Evolutionary conservation across 495 filamentous ascomycete genomes (phyloP).

Genomic region (Podospora tetraspora): DNA sequence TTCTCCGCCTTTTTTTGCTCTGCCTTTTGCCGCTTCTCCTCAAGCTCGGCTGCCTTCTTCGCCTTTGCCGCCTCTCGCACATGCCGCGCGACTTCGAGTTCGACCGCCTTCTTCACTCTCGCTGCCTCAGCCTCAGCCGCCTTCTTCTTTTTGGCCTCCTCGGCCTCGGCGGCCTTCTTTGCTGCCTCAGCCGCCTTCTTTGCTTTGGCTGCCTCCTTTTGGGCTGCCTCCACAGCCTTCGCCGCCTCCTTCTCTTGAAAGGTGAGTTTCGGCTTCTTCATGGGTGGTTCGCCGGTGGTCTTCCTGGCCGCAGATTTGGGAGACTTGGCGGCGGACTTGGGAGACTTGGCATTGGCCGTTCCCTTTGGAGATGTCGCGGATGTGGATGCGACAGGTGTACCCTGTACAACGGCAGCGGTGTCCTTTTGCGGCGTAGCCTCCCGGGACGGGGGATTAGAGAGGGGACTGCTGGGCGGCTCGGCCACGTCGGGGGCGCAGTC

Average conservation of each 20-base stretch:
- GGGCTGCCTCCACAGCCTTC: slow-evolving; percentile 34
- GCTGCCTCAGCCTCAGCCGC: slow-evolving; percentile 42
- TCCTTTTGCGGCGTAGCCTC: slow-evolving; percentile 21
- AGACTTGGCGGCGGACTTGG: not conserved
- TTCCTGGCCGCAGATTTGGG: slow-evolving; percentile 1
- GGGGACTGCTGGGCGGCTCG: slow-evolving; percentile 33
- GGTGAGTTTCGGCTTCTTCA: slow-evolving; percentile 10
- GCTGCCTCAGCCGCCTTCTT: slow-evolving; percentile 44
- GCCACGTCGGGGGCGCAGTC: slow-evolving; percentile 31
- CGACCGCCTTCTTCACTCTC: slow-evolving; percentile 48
- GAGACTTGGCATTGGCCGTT: slow-evolving; percentile 1
- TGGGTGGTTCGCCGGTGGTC: not conserved
- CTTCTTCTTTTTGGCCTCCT: slow-evolving; percentile 33
- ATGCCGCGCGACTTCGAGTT: slow-evolving; percentile 46
- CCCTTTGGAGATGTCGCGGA: slow-evolving; percentile 4
- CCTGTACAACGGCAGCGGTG: not conserved
- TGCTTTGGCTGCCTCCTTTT: slow-evolving; percentile 42
- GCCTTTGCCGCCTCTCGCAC: slow-evolving; percentile 39
- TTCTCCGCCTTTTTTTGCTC: slow-evolving; percentile 34
- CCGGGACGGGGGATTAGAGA: slow-evolving; percentile 28
- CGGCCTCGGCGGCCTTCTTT: slow-evolving; percentile 44
- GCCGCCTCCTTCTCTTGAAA: slow-evolving; percentile 51
- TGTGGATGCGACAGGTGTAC: not conserved
- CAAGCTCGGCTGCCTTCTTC: slow-evolving; percentile 35
- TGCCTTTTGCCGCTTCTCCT: slow-evolving; percentile 32